These are phyloP conservation scores for Chlorella sp. DNA, from an alignment of 139 green algal genomes.

Conservation along the genomic window DNA sequence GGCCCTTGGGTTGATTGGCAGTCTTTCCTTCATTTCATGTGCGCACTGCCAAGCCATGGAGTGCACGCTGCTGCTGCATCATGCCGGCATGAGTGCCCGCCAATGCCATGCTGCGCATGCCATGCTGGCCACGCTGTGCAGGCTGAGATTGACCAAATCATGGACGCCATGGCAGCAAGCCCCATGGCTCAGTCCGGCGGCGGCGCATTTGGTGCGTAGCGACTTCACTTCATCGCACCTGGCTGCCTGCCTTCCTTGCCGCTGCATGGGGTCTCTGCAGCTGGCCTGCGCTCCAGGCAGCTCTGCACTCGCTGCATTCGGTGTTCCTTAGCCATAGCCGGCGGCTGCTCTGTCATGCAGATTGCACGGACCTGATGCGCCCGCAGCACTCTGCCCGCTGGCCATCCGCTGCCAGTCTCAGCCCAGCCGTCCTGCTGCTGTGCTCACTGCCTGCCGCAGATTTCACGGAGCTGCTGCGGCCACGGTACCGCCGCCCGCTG, in stretches of 20 bases:
- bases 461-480: constrained; percentile 31
- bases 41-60: too few relatives aligned
- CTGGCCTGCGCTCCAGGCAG: too few relatives aligned
- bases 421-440: not conserved
- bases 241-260: not conserved
- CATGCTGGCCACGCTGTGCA: not conserved
- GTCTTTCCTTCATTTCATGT: too few relatives aligned
- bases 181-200: constrained; percentile 5
- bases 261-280: not conserved
- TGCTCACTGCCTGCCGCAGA: not conserved
- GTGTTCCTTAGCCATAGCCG: too few relatives aligned
- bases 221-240: not conserved
- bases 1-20: too few relatives aligned
- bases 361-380: too few relatives aligned
- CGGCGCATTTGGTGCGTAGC: constrained; percentile 11
- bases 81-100: too few relatives aligned
- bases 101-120: too few relatives aligned
- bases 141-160: constrained; percentile 32
- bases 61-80: too few relatives aligned
- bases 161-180: constrained; percentile 24
- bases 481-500: constrained; percentile 67
- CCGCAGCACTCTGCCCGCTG: too few relatives aligned
- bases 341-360: too few relatives aligned
- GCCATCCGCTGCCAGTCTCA: not conserved
- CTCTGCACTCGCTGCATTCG: too few relatives aligned